Percentiles rank a stretch among this genome's conserved stretches.
phyloP scores from a whole-genome alignment of 208 protist species.

The Zelonia costaricensis region DNA sequence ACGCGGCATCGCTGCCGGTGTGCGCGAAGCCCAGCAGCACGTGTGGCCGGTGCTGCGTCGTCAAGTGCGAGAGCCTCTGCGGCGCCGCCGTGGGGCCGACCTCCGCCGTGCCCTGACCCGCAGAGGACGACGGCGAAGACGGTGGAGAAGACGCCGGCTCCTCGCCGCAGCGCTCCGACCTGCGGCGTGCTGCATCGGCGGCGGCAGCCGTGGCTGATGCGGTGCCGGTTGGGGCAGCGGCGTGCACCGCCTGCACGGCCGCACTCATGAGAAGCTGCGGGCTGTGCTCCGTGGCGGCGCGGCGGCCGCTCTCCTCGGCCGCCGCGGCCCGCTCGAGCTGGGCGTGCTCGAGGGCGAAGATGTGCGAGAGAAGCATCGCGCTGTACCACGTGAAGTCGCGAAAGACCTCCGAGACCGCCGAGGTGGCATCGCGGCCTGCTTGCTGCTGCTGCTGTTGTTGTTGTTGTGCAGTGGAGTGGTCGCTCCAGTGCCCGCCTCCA shows the following conservation, averaged over 20 bases:
- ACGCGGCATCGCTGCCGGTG: neutral
- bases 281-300: slow-evolving; percentile 7
- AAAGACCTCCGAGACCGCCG: slow-evolving; percentile 15
- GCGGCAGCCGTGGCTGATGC: neutral
- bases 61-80: neutral
- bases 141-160: neutral
- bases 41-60: slow-evolving; percentile 22
- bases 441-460: neutral
- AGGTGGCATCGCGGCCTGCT: neutral
- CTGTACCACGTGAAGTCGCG: slow-evolving; percentile 46
- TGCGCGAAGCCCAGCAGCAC: slow-evolving; percentile 22
- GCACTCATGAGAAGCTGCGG: slow-evolving; percentile 25
- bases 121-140: neutral
- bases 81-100: neutral
- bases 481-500: slow-evolving; percentile 8
- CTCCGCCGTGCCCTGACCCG: neutral
- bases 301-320: slow-evolving; percentile 17
- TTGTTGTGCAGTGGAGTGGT: neutral
- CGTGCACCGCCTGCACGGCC: slow-evolving; percentile 10
- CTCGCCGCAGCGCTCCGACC: too few species aligned
- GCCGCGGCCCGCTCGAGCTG: slow-evolving; percentile 23
- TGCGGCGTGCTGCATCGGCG: too few species aligned
- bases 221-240: neutral
- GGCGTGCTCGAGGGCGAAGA: slow-evolving; percentile 38
- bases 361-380: slow-evolving; percentile 40